Conservation (phyloP, 2,329 filamentous ascomycete species). For the Dactylellina sp. region DNA sequence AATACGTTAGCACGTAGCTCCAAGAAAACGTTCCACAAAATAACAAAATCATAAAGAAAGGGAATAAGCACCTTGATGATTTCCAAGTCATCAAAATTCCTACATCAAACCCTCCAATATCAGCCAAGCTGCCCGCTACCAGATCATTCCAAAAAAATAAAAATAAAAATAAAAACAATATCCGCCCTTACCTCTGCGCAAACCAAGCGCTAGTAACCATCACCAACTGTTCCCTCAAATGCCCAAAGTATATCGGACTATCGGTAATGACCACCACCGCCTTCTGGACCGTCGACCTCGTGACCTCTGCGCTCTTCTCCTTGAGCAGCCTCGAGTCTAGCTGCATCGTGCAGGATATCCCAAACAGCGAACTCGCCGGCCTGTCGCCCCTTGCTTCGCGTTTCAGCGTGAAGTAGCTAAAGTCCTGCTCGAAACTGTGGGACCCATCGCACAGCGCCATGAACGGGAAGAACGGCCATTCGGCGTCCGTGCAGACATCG, state of each 20-base stretch:
- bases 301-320: slow-evolving; percentile 86
- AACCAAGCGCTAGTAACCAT: slow-evolving; percentile 97
- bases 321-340: slow-evolving; percentile 82
- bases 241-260: slow-evolving; percentile 82
- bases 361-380: slow-evolving; percentile 86
- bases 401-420: slow-evolving; percentile 93
- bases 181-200: slow-evolving; percentile 80
- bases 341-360: slow-evolving; percentile 94
- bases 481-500: slow-evolving; percentile 84
- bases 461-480: slow-evolving; percentile 92
- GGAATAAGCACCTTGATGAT: slow-evolving; percentile 74
- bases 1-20: slow-evolving; percentile 60
- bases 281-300: slow-evolving; percentile 97
- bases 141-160: too few relatives aligned
- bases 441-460: slow-evolving; percentile 97
- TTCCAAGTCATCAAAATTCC: slow-evolving; percentile 89
- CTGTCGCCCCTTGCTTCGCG: slow-evolving; percentile 65
- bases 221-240: slow-evolving; percentile 87
- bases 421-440: slow-evolving; percentile 93
- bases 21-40: neutral
- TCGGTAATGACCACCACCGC: slow-evolving; percentile 95
- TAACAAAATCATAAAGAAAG: slow-evolving; percentile 44
- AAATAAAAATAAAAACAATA: slow-evolving; percentile 53
- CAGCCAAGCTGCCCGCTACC: slow-evolving; percentile 21
- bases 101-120: slow-evolving; percentile 60